Evolutionary conservation across 805 yeast species (phyloP).

Genomic region (Barnettozyma pratensis): DNA sequence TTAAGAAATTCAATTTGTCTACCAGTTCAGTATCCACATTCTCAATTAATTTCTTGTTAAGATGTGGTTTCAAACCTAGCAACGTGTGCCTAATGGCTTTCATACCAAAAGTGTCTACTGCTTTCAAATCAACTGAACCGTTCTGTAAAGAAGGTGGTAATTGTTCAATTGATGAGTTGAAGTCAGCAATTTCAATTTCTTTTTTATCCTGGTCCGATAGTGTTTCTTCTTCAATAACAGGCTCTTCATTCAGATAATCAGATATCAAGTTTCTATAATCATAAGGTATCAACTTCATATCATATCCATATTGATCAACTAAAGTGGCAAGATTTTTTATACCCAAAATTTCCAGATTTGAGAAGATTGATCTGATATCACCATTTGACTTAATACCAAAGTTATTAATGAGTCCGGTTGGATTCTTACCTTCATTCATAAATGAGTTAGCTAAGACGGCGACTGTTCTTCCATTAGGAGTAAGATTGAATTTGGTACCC

Average conservation of each 20-base stretch:
- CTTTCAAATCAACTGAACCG: constrained; percentile 43
- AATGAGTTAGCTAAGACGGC: constrained; percentile 46
- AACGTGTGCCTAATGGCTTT: constrained; percentile 74
- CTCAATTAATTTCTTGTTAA: constrained; percentile 25
- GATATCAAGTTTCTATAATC: constrained; percentile 29
- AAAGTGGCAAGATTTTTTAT: constrained; percentile 36
- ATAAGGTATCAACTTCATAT: constrained; percentile 24
- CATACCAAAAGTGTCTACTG: constrained; percentile 76
- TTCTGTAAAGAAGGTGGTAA: constrained; percentile 45
- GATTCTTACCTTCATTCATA: constrained; percentile 16
- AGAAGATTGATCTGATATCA: constrained; percentile 16
- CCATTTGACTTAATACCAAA: constrained; percentile 23
- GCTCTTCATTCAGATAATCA: constrained; percentile 5
- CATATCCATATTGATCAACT: constrained; percentile 16
- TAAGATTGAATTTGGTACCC: constrained; percentile 25
- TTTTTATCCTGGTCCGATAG: background rate
- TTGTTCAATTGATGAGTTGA: constrained; percentile 10
- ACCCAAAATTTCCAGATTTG: constrained; percentile 45
- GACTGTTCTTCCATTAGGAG: constrained; percentile 50
- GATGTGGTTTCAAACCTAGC: constrained; percentile 39
- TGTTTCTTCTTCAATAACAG: constrained; percentile 1
- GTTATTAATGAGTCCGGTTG: constrained; percentile 22
- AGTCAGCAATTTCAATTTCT: background rate
- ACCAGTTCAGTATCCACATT: constrained; percentile 31
- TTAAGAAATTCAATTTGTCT: constrained; percentile 30